Base-by-base conservation (phyloP, 345 rosid species). In the Lumnitzera littorea region DNA sequence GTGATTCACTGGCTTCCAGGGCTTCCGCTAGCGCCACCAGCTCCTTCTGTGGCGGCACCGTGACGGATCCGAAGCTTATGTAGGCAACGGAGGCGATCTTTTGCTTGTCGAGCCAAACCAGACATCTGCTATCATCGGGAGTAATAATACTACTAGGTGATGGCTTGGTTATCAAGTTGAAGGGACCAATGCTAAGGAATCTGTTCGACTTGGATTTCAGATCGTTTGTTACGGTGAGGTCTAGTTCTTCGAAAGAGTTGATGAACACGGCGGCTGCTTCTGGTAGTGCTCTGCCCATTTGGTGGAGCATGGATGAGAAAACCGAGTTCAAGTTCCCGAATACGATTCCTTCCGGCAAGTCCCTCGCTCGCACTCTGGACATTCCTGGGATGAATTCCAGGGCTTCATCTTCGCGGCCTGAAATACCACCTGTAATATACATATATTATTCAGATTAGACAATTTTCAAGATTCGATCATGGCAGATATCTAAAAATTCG, bases 41-140 rank as follows among this genome's bases (percentile, higher is more conserved):
- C 79, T 89, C 95, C 2, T 56, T 56, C 3, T 49, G 68, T 5
- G 85, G 77, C 1, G 66, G 76, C 0, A 49, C 23, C 14, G 56
- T 76, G 20, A 76, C 70, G 0, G 85, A 72, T 46, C 95, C 89
- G 11, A 83, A 87, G 65, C 84, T 57, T 12, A 89, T 80, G 49
- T 84, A 89, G 12, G 72, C 77, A 0, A 82, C 86, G 0, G 86
- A 77, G 3, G 27, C 64, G 3, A 69, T 46, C 3, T 73, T 17
- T 53, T 63, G 75, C 62, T 53, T 61, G 61, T 78, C 82, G 0
- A 86, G 53, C 94, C 94, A 89, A 27, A 72, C 57, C 52, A 86
- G 60, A 58, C 91, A 84, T 0, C 80, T 74, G 10, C 76, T 67
- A 13, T 50, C 48, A 60, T 84, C 89, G 4, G 64, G 31, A 13